Evolutionary conservation across 768 basidiomycete species (phyloP).

Genomic region (Podaxis sp.): DNA sequence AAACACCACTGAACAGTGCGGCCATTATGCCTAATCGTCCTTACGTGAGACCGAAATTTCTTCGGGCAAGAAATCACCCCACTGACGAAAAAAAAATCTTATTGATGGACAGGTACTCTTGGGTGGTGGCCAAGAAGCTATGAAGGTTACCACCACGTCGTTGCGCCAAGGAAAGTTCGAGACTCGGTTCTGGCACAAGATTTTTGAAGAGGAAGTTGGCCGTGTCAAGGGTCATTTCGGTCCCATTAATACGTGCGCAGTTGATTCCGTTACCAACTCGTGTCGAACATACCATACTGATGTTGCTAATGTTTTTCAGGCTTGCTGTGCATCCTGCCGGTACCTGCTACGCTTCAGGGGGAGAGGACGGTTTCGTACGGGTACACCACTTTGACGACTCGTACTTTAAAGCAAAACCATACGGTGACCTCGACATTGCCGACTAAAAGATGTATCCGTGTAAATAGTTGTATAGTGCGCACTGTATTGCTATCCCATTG

Average conservation of each 20-base stretch:
- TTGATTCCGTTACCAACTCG: not conserved
- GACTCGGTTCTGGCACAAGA: conserved; percentile 96
- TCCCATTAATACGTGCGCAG: conserved; percentile 89
- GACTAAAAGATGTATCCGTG: conserved; percentile 34
- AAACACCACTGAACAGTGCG: conserved; percentile 95
- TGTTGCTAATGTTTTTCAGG: conserved; percentile 37
- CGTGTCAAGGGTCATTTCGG: conserved; percentile 98
- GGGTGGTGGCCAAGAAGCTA: conserved; percentile 98
- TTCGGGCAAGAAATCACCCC: not conserved
- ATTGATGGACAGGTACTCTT: conserved; percentile 65
- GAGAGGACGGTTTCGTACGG: conserved; percentile 94
- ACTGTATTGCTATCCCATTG: not conserved
- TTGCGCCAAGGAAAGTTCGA: conserved; percentile 96
- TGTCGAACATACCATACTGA: not conserved
- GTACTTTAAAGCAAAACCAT: conserved; percentile 90
- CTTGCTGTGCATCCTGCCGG: conserved; percentile 92
- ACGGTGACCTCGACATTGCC: conserved; percentile 78
- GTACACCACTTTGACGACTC: conserved; percentile 94
- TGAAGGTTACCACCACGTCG: conserved; percentile 95
- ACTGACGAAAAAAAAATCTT: not conserved
- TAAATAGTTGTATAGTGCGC: not conserved
- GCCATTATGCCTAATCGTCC: conserved; percentile 82
- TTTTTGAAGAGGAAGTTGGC: conserved; percentile 96
- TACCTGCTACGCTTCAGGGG: conserved; percentile 87
- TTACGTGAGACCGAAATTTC: conserved; percentile 53